phyloP scores from a whole-genome alignment of 2,329 filamentous ascomycete genomes.

The Delphinella strobiligena region DNA sequence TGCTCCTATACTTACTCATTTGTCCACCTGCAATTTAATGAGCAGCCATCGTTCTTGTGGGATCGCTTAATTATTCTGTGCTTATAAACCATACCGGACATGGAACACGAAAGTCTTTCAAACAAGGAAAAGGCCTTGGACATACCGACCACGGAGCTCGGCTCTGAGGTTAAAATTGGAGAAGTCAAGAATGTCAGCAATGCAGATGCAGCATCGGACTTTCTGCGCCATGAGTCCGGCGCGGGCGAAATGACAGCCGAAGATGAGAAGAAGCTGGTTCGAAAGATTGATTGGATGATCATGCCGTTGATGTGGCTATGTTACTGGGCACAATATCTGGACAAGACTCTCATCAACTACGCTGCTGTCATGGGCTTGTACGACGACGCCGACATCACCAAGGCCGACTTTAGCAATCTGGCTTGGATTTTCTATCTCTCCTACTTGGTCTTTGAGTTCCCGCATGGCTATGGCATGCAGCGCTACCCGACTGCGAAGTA shows the following conservation, averaged over 20 bases:
- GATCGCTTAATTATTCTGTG: too few relatives aligned
- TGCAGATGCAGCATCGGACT: slow-evolving; percentile 20
- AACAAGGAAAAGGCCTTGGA: slow-evolving; percentile 6
- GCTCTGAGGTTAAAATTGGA: slow-evolving; percentile 10
- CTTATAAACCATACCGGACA: too few relatives aligned
- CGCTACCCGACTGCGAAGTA: slow-evolving; percentile 42
- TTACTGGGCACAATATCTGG: slow-evolving; percentile 28
- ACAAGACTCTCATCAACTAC: slow-evolving; percentile 30
- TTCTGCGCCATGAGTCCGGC: slow-evolving; percentile 17
- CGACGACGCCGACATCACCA: slow-evolving; percentile 22
- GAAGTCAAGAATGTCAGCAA: slow-evolving; percentile 17
- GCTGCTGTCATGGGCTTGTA: slow-evolving; percentile 30
- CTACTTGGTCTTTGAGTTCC: slow-evolving; percentile 27
- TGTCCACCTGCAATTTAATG: too few relatives aligned
- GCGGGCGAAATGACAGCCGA: slow-evolving; percentile 13
- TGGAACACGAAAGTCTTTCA: too few relatives aligned
- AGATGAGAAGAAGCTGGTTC: slow-evolving; percentile 16
- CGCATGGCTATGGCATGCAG: slow-evolving; percentile 39
- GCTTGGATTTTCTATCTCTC: slow-evolving; percentile 24
- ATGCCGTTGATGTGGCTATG: slow-evolving; percentile 28
- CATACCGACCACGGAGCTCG: not conserved
- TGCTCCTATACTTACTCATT: too few relatives aligned
- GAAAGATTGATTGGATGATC: slow-evolving; percentile 30
- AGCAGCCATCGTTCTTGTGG: too few relatives aligned
- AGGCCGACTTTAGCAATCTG: slow-evolving; percentile 24